Base-by-base conservation (phyloP, 2,329 filamentous ascomycete genomes). In the Cytospora mali region DNA sequence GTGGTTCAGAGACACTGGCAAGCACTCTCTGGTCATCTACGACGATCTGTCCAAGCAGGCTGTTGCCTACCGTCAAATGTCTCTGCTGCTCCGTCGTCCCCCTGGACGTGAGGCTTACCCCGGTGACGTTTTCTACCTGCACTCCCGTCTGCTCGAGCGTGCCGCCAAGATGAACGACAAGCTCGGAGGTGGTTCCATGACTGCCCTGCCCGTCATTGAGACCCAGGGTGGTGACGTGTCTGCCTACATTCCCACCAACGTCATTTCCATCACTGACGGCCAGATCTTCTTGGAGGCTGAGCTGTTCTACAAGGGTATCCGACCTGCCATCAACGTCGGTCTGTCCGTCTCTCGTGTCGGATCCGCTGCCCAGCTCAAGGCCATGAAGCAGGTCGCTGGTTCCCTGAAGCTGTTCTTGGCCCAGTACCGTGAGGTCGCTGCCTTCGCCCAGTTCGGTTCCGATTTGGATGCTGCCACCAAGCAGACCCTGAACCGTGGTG, bases 331-430 rank as follows among this genome's bases (percentile, higher is more conserved):
- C 82, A 99, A 99, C 88, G 95, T 99, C 91, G 95, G 95, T 95
- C 92, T 99, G 74, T 99, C 95, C 75, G 95, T 99, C 74, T 99
- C 95, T 73, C 95, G 95, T 92, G 95, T 99, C 89, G 95, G 95
- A 80, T 99, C 95, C 76, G 92, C 95, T 79, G 95, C 95, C 78
- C 95, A 99, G 88, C 88, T 98, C 81, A 99, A 98, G 92, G 93
- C 95, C 84, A 99, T 99, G 95, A 99, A 99, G 89, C 95, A 99
- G 87, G 95, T 99, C 74, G 95, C 95, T 76, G 95, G 95, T 88
- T 98, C 94, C 72, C 87, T 99, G 77, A 99, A 99, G 89, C 93
- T 99, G 74, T 99, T 98, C 93, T 92, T 99, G 91, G 95, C 95
- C 75, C 95, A 99, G 86, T 99, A 99, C 89, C 95, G 95, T 95